Evolutionary conservation across 2,329 filamentous ascomycete species (phyloP), one percentile per base, ranked within the genome.

Genomic region (Pleomassaria siparia): DNA sequence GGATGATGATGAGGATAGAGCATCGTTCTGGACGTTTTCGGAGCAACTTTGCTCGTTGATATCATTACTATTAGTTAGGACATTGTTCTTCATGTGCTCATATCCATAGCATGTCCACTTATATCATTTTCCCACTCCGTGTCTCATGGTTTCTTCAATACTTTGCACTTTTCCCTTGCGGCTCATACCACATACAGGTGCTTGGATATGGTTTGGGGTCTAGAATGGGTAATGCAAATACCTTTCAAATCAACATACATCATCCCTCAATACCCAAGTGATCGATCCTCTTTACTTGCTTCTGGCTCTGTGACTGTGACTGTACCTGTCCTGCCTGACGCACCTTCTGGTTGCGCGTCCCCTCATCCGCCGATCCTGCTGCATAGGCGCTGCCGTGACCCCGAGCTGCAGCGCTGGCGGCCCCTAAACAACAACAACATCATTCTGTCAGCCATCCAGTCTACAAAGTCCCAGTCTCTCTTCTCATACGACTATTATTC

Each of bases 181-280:
- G 7, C 25, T 12, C 12, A 26, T 26, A 26, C 12, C 25, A n/a
- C n/a, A n/a, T n/a, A n/a, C n/a, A n/a, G n/a, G n/a, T n/a, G n/a
- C n/a, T n/a, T n/a, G n/a, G n/a, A n/a, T n/a, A n/a, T n/a, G n/a
- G n/a, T n/a, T n/a, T n/a, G n/a, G n/a, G n/a, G n/a, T n/a, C n/a
- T n/a, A n/a, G n/a, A n/a, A n/a, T n/a, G n/a, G n/a, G n/a, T n/a
- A n/a, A n/a, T n/a, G n/a, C n/a, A n/a, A n/a, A n/a, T n/a, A n/a
- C n/a, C n/a, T n/a, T n/a, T n/a, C n/a, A n/a, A n/a, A n/a, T n/a
- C n/a, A n/a, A n/a, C n/a, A 26, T 18, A 35, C n/a, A 4, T 37
- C 39, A 65, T 4, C 43, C 51, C 53, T 66, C 66, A 59, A 70
- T 64, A 4, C 67, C 67, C 54, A 70, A 54, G 60, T 71, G 67